Evolutionary conservation across 139 green algal genomes (phyloP), one percentile per base, ranked within the genome.

Genomic region (Chlamydomonas asymmetrica): DNA sequence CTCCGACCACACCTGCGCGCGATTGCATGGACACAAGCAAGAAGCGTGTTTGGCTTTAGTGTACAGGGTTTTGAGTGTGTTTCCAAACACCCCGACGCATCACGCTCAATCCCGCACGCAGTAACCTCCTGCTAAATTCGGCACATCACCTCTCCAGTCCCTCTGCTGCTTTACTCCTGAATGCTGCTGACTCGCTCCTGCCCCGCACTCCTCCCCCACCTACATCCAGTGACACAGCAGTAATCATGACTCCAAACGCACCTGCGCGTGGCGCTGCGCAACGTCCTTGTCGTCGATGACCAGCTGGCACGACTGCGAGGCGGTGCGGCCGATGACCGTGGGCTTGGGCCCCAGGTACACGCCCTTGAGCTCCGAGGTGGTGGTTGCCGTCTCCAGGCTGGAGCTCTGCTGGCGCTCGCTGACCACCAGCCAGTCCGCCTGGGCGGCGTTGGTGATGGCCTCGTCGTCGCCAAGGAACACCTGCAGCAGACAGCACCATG

Each of bases 361-460:
- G 20, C 78, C 78, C 82, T 91, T 91, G 52, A 66, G 82, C 69
- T 88, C 73, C 8, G 20, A 73, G 9, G 34, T 37, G 76, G 70
- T 75, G n/a, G 52, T 60, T 73, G 2, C 29, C 48, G 61, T 75
- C 66, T 16, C 27, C 20, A 34, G 29, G 41, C 56, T 7, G 25
- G 70, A 27, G 52, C 27, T 9, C 60, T 67, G n/a, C 63, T 57
- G 31, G 75, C 73, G 78, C 49, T 87, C 80, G 8, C 89, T 80
- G 8, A 92, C 73, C 32, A 97, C 76, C 66, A 94, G 68, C 93
- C 93, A 97, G 61, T 90, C 73, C 10, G 91, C 91, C 29, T 88
- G 81, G 0, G 81, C 64, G 1, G 87, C 82, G 20, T 79, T 56
- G 49, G 94, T 63, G 37, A 97, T 87, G 23, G 78, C 79, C 9